Evolutionary conservation across 73 alveolate genomes (phyloP).

Genomic region (Paramecium sexaurelia): DNA sequence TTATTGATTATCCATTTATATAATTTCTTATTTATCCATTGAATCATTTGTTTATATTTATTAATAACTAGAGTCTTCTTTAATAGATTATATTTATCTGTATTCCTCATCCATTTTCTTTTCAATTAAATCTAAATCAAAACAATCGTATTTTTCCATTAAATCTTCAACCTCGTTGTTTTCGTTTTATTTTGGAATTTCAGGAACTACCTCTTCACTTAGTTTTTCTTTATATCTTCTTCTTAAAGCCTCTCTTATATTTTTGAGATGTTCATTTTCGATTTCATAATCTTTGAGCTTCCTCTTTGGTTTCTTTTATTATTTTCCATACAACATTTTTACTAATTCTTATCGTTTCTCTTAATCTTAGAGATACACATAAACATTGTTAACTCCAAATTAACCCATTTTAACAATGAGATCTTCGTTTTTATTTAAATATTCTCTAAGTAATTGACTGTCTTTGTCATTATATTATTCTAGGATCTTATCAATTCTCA

Average conservation of each 20-base stretch:
- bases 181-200: neutral
- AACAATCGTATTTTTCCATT: slow-evolving; percentile 20
- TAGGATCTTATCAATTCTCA: slow-evolving; percentile 5
- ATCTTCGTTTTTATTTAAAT: neutral
- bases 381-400: slow-evolving; percentile 37
- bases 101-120: neutral
- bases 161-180: neutral
- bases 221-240: neutral
- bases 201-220: neutral
- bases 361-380: slow-evolving; percentile 46
- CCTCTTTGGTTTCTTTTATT: neutral
- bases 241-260: neutral
- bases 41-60: neutral
- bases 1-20: neutral
- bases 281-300: slow-evolving; percentile 36
- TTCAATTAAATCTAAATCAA: slow-evolving; percentile 29
- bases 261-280: neutral
- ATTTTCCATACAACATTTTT: neutral
- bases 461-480: slow-evolving; percentile 40
- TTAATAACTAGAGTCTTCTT: neutral
- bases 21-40: neutral
- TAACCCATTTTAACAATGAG: slow-evolving; percentile 10
- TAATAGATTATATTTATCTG: neutral
- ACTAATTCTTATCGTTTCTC: slow-evolving; percentile 52
- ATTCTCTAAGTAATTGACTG: neutral